A percentile compares a stretch with the other conserved stretches of the same genome.
Evolutionary conservation across 257 asterid species (phyloP).

Genomic region (Lycium barbarum): DNA sequence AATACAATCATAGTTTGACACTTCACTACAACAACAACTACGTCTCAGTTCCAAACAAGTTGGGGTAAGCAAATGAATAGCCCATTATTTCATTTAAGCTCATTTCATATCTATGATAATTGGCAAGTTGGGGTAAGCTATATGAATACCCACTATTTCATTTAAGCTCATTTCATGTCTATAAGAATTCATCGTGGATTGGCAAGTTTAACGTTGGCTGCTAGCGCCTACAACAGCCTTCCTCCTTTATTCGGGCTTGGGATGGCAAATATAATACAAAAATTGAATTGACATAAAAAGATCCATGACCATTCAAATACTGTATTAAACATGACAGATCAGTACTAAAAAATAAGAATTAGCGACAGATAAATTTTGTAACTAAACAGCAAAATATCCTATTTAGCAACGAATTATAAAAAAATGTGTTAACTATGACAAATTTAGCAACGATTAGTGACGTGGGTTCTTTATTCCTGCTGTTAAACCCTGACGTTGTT

Average conservation of each 20-base stretch:
- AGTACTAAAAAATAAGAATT: not conserved
- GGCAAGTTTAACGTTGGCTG: not conserved
- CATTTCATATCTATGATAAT: not conserved
- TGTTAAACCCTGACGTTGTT: slow-evolving; percentile 60
- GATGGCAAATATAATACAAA: not conserved
- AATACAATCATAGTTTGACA: slow-evolving; percentile 28
- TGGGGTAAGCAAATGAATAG: no score
- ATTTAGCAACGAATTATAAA: no score
- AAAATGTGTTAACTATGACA: no score
- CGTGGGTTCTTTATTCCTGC: slow-evolving; percentile 62
- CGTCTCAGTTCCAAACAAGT: not conserved
- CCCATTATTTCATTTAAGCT: no score
- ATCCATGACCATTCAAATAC: not conserved
- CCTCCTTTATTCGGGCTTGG: no score
- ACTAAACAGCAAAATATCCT: no score
- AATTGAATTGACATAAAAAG: not conserved
- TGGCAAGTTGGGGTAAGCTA: no score
- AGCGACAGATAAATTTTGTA: no score
- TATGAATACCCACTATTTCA: no score
- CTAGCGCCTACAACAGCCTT: no score
- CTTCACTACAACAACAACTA: not conserved
- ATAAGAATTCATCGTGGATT: not conserved
- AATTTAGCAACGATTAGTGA: no score
- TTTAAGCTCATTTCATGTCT: no score
- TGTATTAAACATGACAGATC: not conserved